Base-by-base conservation (phyloP, 2,329 filamentous ascomycete species). In the Aspergillus glaucus region DNA sequence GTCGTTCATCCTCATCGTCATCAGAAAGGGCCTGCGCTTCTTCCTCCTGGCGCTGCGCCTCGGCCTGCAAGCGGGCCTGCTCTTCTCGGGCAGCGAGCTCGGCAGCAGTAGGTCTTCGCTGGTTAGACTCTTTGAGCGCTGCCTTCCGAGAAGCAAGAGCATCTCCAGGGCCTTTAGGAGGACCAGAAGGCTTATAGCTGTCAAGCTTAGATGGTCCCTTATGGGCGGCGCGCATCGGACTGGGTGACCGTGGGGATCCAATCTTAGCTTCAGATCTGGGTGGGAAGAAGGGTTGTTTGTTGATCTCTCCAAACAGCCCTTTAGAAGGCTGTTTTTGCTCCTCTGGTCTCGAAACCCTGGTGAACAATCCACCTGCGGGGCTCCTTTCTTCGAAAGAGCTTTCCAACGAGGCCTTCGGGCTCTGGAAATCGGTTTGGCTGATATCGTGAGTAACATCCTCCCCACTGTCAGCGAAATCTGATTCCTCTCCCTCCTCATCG, bases 1-100 rank as follows among this genome's bases (percentile, higher is more conserved):
- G 62, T 48, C 65, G 64, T 50, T 75, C 73, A 51, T 75, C 74
- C 51, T 77, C 74, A 43, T 75, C 70, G 48, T 76, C 74, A 32
- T 73, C 70, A 4, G 65, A 67, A 24, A 73, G 62, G n/a, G 62
- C 60, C 19, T 71, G 59, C 19, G 57, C 58, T 46, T 69, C 66
- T 39, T 68, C 63, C 44, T 64, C 62, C 32, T 56, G 53, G 12
- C 57, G 61, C 45, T 65, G 60, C 17, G 66, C 64, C 45, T 68
- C 57, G 19, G 62, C 57, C 32, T 64, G 59, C 21, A 60, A 55
- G 37, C 62, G 63, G 19, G 56, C 56, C 43, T 62, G 59, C 41
- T 64, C 59, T 45, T 66, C 58, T 32, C 57, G 60, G 10, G 52
- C 37, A 40, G 37, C 50, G 19, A 54, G 44, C 24, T 64, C 61